Conservation (phyloP, 371 early-diverging fungal species). For the Syncephalastrum contaminatum region DNA sequence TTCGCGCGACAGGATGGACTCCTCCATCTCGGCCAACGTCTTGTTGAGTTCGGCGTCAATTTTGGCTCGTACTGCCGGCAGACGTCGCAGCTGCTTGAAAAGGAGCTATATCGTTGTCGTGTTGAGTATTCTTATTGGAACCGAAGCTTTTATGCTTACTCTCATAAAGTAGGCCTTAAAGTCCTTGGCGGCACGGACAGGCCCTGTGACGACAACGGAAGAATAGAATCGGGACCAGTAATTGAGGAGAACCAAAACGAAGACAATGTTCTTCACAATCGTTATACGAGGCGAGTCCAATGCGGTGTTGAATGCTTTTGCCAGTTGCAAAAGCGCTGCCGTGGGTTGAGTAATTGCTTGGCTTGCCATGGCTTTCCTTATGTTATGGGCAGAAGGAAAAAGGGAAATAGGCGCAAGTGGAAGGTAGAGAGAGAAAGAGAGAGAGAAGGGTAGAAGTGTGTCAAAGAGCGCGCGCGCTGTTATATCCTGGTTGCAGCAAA, state of each 20-base stretch:
- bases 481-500: no score
- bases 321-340: conserved; percentile 1
- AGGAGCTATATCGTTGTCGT: conserved; percentile 35
- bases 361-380: conserved; percentile 13
- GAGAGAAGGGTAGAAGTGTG: no score
- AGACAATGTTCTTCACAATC: conserved; percentile 58
- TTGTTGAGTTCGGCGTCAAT: conserved; percentile 65
- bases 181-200: conserved; percentile 50
- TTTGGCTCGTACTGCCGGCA: conserved; percentile 57
- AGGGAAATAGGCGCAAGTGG: no score
- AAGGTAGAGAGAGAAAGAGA: no score
- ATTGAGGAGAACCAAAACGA: conserved; percentile 55
- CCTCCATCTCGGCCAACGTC: conserved; percentile 72
- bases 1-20: conserved; percentile 64
- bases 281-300: conserved; percentile 42
- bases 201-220: conserved; percentile 57
- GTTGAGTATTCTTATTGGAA: not conserved
- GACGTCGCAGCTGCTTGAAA: conserved; percentile 57
- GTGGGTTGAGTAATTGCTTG: conserved; percentile 9
- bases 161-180: conserved; percentile 41
- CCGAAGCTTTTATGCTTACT: conserved; percentile 22
- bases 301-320: conserved; percentile 19
- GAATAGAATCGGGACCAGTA: conserved; percentile 53
- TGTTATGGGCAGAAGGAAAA: no score
- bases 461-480: no score